Evolutionary conservation across 1,284 basidiomycete genomes (phyloP), one percentile per base, ranked within the genome.

Genomic region (Ceratobasidium sp.): DNA sequence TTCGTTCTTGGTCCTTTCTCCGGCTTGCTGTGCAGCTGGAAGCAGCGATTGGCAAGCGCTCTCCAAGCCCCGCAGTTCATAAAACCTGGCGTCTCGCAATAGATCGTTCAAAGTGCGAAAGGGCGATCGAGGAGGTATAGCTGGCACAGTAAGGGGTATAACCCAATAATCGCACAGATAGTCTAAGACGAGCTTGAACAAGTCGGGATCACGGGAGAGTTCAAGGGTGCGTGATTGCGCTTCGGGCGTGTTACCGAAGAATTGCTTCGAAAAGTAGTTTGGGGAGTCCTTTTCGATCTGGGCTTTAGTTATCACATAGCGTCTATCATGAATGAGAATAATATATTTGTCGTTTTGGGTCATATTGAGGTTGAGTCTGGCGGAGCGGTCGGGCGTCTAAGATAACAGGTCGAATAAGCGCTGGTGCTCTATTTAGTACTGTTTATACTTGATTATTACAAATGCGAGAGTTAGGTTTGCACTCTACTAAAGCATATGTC

Each of bases 231-330:
- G 57, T 17, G 57, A 4, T 24, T 45, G 41, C 4, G 62, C 11
- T 24, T 29, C 62, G 15, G 4, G 4, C 14, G n/a, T 33, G 14
- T 65, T 45, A 9, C 48, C 63, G 3, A 51, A 45, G 50, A 65
- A 65, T 6, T 47, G 29, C 22, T 9, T 33, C 2, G 62, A 15
- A 27, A 64, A 64, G 27, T 64, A 64, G 29, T 64, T 64, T 2
- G 62, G 62, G 17, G 41, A 7, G 22, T 62, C 59, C 36, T 41
- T 41, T n/a, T 62, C 59, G n/a, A 62, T 36, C 33, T 62, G 36
- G 31, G 29, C 5, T 27, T 19, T 62, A 7, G 59, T 62, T 15
- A 60, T 9, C 2, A 41, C 31, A 41, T 36, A 60, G 4, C 41
- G 31, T 11, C 14, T n/a, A 2, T 33, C 57, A 5, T 36, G 57